Base-by-base conservation (phyloP, 1,284 basidiomycete species). In the Fomes fomentarius region DNA sequence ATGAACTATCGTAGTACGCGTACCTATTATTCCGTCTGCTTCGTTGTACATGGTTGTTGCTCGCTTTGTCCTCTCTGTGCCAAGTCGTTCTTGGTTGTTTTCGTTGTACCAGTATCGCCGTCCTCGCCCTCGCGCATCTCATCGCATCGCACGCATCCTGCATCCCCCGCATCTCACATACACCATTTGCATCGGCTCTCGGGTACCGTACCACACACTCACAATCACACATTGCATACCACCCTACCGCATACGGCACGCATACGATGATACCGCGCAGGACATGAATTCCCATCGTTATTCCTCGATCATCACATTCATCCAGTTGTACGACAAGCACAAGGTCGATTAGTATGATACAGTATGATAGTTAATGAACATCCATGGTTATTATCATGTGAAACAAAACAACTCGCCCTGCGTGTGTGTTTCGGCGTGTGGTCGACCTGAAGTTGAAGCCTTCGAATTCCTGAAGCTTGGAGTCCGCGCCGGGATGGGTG, bases 201-300 rank as follows among this genome's bases (percentile, higher is more conserved):
- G 52, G 33, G 47, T 54, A 48, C 40, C 47, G 15, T 25, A 41
- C 38, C 30, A 42, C 31, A 47, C n/a, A n/a, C n/a, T n/a, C n/a
- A n/a, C n/a, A n/a, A n/a, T n/a, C n/a, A n/a, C n/a, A n/a, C n/a
- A n/a, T n/a, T n/a, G n/a, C n/a, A n/a, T n/a, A n/a, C n/a, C n/a
- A n/a, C n/a, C n/a, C n/a, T 25, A 39, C 38, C 47, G 24, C 37
- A 54, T 49, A 49, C 47, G 47, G 30, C 43, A 54, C 38, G 47
- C 53, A 46, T 49, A 46, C 47, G 53, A 54, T 54, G 53, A 54
- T 50, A 54, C 47, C 47, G 53, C 43, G 47, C 47, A 47, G 48
- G 37, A 46, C n/a, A n/a, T n/a, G 24, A 24, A 11, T 14, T 35
- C 40, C 28, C 49, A 42, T 43, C 40, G 49, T 49, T 37, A 44